Evolutionary conservation across 2,329 filamentous ascomycete species (phyloP).

Genomic region (Cordyceps farinosa): DNA sequence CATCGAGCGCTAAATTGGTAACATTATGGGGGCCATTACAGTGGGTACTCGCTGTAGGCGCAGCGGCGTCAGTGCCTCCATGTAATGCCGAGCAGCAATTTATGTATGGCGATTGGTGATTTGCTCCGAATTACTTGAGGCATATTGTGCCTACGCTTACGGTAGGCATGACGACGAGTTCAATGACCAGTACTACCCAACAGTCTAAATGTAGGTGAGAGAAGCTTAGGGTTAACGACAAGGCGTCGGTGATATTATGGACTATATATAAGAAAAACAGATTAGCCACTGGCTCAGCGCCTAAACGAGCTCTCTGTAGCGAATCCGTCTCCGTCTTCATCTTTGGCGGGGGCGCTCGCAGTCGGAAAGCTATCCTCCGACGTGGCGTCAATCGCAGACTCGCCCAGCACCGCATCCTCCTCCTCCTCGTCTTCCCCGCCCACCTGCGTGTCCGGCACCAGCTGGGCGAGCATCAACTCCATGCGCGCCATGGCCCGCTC

Average conservation of each 20-base stretch:
- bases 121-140: no score
- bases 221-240: no score
- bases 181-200: no score
- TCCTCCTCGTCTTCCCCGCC: conserved; percentile 26
- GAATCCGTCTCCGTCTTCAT: conserved; percentile 25
- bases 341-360: background rate
- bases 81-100: no score
- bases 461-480: conserved; percentile 42
- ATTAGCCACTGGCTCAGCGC: background rate
- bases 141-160: no score
- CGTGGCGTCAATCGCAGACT: conserved; percentile 12
- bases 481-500: conserved; percentile 49
- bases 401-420: conserved; percentile 25
- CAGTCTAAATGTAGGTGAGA: no score
- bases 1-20: background rate
- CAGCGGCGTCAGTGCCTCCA: no score
- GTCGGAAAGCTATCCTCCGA: conserved; percentile 11
- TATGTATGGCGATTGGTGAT: no score
- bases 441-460: conserved; percentile 30
- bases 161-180: no score
- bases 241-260: no score
- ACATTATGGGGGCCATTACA: background rate
- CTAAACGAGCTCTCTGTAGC: conserved; percentile 31
- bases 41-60: background rate
- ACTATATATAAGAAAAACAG: no score